Percentiles rank a stretch among this genome's conserved stretches.
phyloP scores from a whole-genome alignment of 768 basidiomycete genomes.

The Multifurca ochricompacta region DNA sequence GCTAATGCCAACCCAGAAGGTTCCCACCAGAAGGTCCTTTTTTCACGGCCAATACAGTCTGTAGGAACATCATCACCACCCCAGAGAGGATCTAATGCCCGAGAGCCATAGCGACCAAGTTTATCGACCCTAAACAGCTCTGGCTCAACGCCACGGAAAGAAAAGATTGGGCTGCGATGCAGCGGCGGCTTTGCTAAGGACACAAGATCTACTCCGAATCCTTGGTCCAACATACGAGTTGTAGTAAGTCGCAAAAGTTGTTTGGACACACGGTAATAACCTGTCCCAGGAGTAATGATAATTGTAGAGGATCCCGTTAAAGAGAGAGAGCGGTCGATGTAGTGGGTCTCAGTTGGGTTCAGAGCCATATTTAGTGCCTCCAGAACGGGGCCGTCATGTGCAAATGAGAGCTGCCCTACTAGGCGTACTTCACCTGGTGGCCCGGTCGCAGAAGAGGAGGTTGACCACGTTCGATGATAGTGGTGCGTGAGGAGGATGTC shows the following conservation, averaged over 20 bases:
- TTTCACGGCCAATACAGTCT: constrained; percentile 30
- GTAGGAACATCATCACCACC: constrained; percentile 49
- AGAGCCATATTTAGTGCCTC: constrained; percentile 91
- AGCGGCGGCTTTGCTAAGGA: constrained; percentile 86
- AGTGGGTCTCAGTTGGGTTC: constrained; percentile 89
- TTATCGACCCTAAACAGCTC: constrained; percentile 36
- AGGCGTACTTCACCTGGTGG: constrained; percentile 50
- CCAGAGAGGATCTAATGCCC: constrained; percentile 67
- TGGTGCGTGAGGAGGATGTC: constrained; percentile 89
- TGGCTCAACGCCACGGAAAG: constrained; percentile 67
- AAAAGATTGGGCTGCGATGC: constrained; percentile 90
- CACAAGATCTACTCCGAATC: constrained; percentile 82
- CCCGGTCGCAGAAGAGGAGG: constrained; percentile 28
- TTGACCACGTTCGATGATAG: constrained; percentile 59
- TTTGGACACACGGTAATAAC: constrained; percentile 89
- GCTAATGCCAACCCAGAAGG: constrained; percentile 73
- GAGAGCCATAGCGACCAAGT: constrained; percentile 38
- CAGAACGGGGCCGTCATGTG: constrained; percentile 92
- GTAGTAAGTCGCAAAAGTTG: constrained; percentile 85
- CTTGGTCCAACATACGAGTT: constrained; percentile 89
- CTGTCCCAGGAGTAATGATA: constrained; percentile 88
- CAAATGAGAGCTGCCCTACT: constrained; percentile 72
- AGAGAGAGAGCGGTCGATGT: constrained; percentile 89
- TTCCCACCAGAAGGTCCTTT: constrained; percentile 79
- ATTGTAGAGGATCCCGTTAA: constrained; percentile 80